phyloP scores from a whole-genome alignment of 1,139 yeast species.

The Suhomyces panamericanus region DNA sequence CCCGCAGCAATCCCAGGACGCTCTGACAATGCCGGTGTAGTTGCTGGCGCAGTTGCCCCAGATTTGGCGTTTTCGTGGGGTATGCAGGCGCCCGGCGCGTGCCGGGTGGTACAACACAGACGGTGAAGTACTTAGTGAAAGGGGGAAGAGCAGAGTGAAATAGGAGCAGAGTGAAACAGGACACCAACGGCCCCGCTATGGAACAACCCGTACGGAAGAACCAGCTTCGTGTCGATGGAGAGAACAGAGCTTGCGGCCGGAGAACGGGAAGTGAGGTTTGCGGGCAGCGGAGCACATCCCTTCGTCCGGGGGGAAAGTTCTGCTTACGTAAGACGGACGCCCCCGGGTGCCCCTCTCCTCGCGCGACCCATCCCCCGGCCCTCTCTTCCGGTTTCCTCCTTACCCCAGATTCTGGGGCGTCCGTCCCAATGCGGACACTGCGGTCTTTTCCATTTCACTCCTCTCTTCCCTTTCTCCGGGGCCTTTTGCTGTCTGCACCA shows the following conservation, averaged over 20 bases:
- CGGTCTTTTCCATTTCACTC: conserved; percentile 1
- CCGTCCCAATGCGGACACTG: conserved; percentile 7
- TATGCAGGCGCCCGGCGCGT: background rate
- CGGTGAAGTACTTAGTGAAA: no score
- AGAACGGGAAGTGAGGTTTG: no score
- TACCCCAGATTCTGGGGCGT: conserved; percentile 21
- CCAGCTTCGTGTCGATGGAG: no score
- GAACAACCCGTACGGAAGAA: no score
- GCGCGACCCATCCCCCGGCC: background rate
- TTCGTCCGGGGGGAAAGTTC: no score
- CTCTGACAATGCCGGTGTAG: background rate
- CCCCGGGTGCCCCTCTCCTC: conserved; percentile 7
- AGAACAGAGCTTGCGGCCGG: no score
- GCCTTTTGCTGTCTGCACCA: conserved; percentile 3
- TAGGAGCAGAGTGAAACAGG: no score
- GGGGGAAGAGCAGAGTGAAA: no score
- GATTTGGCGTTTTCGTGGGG: background rate
- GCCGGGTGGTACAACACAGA: no score
- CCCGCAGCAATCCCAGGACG: background rate
- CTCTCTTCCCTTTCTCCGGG: conserved; percentile 22
- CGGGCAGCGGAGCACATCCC: conserved; percentile 3
- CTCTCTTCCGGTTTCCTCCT: conserved; percentile 18
- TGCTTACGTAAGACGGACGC: conserved; percentile 12
- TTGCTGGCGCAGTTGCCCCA: conserved; percentile 1
- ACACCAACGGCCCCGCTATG: no score